phyloP scores from a whole-genome alignment of 2,329 filamentous ascomycete genomes.

The Pseudocercospora fuligena region DNA sequence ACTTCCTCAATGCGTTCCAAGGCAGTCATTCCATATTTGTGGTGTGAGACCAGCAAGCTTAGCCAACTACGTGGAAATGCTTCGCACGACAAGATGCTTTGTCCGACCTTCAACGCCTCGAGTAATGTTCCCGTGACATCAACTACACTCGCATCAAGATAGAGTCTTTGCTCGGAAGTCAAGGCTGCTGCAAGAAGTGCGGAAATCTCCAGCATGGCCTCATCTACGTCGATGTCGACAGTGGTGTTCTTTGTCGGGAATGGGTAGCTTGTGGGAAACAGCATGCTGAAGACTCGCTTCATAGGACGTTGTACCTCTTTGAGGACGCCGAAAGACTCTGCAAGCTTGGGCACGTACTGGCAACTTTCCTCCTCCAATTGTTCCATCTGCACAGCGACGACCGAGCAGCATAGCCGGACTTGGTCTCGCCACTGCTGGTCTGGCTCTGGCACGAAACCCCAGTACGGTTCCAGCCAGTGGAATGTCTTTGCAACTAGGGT shows the following conservation, averaged over 20 bases:
- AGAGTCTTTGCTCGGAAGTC: slow-evolving; percentile 36
- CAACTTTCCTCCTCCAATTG: slow-evolving; percentile 80
- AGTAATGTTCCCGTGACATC: slow-evolving; percentile 77
- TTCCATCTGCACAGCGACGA: slow-evolving; percentile 82
- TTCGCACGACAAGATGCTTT: slow-evolving; percentile 85
- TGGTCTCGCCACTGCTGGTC: slow-evolving; percentile 91
- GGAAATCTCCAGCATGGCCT: slow-evolving; percentile 85
- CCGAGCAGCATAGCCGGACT: slow-evolving; percentile 89
- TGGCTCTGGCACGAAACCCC: slow-evolving; percentile 73
- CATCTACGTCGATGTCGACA: slow-evolving; percentile 62
- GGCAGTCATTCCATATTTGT: slow-evolving; percentile 75
- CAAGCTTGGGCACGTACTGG: slow-evolving; percentile 86
- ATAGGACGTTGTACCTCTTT: slow-evolving; percentile 65
- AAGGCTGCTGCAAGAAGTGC: slow-evolving; percentile 74
- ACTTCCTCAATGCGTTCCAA: slow-evolving; percentile 81
- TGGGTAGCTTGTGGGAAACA: slow-evolving; percentile 89
- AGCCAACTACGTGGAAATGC: slow-evolving; percentile 91
- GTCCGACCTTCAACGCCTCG: slow-evolving; percentile 80
- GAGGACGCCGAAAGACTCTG: slow-evolving; percentile 85
- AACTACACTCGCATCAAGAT: slow-evolving; percentile 53
- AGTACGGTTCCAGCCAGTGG: slow-evolving; percentile 90
- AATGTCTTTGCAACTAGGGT: slow-evolving; percentile 67
- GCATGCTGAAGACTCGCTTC: slow-evolving; percentile 72
- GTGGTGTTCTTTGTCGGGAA: slow-evolving; percentile 76
- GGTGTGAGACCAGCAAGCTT: slow-evolving; percentile 74